Evolutionary conservation across 1,284 basidiomycete species (phyloP), one percentile per base, ranked within the genome.

Genomic region (Xerocomus cyaneibrunnescens): DNA sequence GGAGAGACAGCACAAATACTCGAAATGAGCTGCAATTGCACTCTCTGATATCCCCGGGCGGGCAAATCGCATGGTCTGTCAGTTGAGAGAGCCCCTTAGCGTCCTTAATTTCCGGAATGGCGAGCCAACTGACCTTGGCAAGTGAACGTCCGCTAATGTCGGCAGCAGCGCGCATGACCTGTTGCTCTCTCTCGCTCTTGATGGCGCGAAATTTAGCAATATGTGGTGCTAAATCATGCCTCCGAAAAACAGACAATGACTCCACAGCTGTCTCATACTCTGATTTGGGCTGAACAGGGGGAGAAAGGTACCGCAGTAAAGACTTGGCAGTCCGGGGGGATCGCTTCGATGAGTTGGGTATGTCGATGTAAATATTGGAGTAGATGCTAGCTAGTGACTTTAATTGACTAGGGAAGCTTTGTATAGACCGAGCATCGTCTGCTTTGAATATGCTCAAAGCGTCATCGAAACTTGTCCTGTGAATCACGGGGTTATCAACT

Each of bases 21-120:
- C 89, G 63, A 98, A 97, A 65, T 93, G 88, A 9, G 93, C 89
- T 0, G 86, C 90, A 5, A 96, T 72, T 23, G 80, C 76, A 37
- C 82, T 77, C 68, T 98, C 94, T 2, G 85, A 83, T 51, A 84
- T 69, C 3, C 87, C 89, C 5, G 85, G 79, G 42, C 77, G 68
- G 1, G 90, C 81, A 60, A 92, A 90, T 9, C 85, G 78, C 94
- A 97, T 97, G 13, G 86, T 89, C 86, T 89, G 27, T 19, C 38
- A 41, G 27, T n/a, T 14, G 37, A 51, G 16, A 19, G 10, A 10
- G 5, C 5, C 25, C 12, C 22, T 62, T 13, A 52, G 44, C 14
- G 16, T 41, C 22, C n/a, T 7, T 12, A 3, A 25, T 27, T 35
- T 45, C 14, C 21, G 22, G 39, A 13, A 39, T 34, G 16, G 30